Percentiles rank a stretch among this genome's conserved stretches.
phyloP scores from a whole-genome alignment of 495 filamentous ascomycete species.

The Zalerion maritima region DNA sequence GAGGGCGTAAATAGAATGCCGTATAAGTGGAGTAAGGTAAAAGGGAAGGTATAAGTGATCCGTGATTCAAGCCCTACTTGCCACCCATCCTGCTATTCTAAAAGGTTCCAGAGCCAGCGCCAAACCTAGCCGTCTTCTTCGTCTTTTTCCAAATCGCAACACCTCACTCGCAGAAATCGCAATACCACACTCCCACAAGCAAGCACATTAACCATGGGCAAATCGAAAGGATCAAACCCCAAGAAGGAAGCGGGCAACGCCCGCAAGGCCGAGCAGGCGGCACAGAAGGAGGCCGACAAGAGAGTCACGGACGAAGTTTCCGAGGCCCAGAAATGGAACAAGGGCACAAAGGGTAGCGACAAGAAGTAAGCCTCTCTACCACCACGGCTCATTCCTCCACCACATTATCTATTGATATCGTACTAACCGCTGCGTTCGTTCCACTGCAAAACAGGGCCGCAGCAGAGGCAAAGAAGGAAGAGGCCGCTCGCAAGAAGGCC shows the following conservation, averaged over 20 bases:
- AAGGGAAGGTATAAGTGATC: no score
- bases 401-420: constrained; percentile 1
- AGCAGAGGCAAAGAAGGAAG: constrained; percentile 72
- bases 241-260: constrained; percentile 90
- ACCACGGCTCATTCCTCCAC: constrained; percentile 1
- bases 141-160: no score
- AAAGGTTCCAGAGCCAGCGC: no score
- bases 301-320: constrained; percentile 48
- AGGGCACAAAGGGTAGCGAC: constrained; percentile 66
- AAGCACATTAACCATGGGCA: no score
- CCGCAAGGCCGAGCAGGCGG: constrained; percentile 79
- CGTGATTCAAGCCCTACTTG: no score
- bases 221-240: no score
- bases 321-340: constrained; percentile 68
- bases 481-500: constrained; percentile 74
- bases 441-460: constrained; percentile 44
- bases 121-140: no score
- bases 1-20: no score
- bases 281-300: constrained; percentile 56
- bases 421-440: background rate
- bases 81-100: no score
- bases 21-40: no score
- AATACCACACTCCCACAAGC: no score
- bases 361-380: constrained; percentile 55
- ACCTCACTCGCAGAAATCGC: no score